A percentile compares a stretch with the other conserved stretches of the same genome.
Conservation (phyloP, 805 yeast species). For the Candida golubevii region DNA sequence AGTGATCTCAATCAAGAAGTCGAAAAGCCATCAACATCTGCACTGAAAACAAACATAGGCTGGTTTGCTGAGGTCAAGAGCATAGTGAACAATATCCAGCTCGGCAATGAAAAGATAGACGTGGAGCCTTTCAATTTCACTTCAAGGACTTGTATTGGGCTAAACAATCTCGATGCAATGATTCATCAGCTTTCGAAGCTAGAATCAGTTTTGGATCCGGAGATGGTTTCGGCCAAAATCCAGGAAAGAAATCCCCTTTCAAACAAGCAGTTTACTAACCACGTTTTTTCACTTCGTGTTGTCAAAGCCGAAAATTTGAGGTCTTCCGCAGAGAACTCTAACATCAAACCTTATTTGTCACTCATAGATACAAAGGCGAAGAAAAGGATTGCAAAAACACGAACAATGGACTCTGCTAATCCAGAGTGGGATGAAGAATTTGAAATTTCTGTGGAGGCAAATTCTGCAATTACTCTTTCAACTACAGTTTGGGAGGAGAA, state of each 20-base stretch:
- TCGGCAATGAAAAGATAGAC: constrained; percentile 29
- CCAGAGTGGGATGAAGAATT: constrained; percentile 91
- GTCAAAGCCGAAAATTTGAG: constrained; percentile 59
- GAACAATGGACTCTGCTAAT: constrained; percentile 54
- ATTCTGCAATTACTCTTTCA: constrained; percentile 44
- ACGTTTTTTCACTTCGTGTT: constrained; percentile 60
- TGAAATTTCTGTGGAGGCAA: constrained; percentile 45
- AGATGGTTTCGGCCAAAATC: constrained; percentile 43
- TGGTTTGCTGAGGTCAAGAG: constrained; percentile 55
- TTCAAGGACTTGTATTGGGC: constrained; percentile 64
- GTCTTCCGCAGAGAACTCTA: constrained; percentile 20
- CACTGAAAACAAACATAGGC: constrained; percentile 4
- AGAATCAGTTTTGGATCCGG: constrained; percentile 58
- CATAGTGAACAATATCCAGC: constrained; percentile 41
- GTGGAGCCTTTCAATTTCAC: constrained; percentile 56
- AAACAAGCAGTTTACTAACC: constrained; percentile 36
- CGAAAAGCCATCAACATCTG: constrained; percentile 9
- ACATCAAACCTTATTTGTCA: constrained; percentile 59
- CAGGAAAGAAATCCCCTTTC: constrained; percentile 29
- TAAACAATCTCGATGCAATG: constrained; percentile 61
- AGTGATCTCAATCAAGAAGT: constrained; percentile 40
- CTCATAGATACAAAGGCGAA: constrained; percentile 53
- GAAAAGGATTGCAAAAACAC: constrained; percentile 63
- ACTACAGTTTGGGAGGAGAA: constrained; percentile 70
- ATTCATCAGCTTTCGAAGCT: constrained; percentile 44